Evolutionary conservation across 805 yeast genomes (phyloP).

Genomic region (Ogataea chonburiensis): DNA sequence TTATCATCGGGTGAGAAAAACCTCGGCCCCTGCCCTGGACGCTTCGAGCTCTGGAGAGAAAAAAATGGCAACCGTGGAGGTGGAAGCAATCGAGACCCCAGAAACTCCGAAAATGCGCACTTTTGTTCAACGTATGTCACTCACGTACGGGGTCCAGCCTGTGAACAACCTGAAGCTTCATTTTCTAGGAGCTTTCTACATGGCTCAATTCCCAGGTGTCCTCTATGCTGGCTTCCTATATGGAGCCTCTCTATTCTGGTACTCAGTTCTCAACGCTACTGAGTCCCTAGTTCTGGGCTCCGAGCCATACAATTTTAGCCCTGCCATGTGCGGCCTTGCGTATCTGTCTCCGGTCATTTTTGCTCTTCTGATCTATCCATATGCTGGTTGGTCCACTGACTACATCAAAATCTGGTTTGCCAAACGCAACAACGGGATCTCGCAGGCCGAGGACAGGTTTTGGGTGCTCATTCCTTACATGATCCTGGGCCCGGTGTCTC

Average conservation of each 20-base stretch:
- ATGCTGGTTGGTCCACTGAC: constrained; percentile 52
- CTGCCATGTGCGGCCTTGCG: constrained; percentile 49
- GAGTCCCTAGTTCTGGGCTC: constrained; percentile 43
- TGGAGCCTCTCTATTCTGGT: constrained; percentile 50
- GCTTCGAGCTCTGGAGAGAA: constrained; percentile 1
- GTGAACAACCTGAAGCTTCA: constrained; percentile 29
- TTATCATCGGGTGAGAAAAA: constrained; percentile 42
- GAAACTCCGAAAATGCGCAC: constrained; percentile 23
- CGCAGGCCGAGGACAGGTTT: constrained; percentile 57
- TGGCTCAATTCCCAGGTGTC: constrained; percentile 51
- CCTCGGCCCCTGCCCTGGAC: constrained; percentile 1
- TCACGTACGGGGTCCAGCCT: constrained; percentile 38
- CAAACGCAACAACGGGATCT: constrained; percentile 46
- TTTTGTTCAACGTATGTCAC: constrained; percentile 46
- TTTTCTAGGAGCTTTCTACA: constrained; percentile 39
- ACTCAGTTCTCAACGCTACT: constrained; percentile 49
- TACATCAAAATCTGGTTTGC: constrained; percentile 49
- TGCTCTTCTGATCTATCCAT: constrained; percentile 41
- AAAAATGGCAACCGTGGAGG: constrained; percentile 6
- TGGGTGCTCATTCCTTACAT: constrained; percentile 48
- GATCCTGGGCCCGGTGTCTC: constrained; percentile 52
- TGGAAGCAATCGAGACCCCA: not conserved
- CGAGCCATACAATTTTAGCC: constrained; percentile 50
- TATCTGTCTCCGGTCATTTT: constrained; percentile 54
- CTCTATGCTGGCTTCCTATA: constrained; percentile 59